Evolutionary conservation across 2,329 filamentous ascomycete genomes (phyloP).

Genomic region (Fusarium brachygibbosum): DNA sequence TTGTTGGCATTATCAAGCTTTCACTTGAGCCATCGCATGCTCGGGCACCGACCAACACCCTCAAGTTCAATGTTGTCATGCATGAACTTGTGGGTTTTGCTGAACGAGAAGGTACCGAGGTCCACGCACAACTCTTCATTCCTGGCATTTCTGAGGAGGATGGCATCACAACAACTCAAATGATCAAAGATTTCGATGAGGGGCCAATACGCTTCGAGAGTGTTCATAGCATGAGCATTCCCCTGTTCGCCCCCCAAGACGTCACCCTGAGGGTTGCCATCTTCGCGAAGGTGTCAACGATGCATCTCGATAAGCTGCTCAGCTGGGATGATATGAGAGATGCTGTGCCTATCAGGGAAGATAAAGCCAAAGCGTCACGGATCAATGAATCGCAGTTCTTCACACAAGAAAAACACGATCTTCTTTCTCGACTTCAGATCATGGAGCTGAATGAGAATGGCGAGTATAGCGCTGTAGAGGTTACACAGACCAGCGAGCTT

Average conservation of each 20-base stretch:
- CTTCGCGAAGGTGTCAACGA: conserved; percentile 89
- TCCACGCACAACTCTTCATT: conserved; percentile 97
- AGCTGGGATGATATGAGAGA: conserved; percentile 99
- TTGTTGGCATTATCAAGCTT: conserved; percentile 89
- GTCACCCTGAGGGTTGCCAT: conserved; percentile 87
- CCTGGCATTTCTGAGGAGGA: conserved; percentile 90
- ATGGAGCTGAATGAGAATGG: conserved; percentile 93
- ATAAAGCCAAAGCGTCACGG: conserved; percentile 70
- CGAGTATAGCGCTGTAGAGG: conserved; percentile 92
- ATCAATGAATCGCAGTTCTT: conserved; percentile 94
- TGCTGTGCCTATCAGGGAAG: conserved; percentile 68
- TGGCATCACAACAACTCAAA: conserved; percentile 93
- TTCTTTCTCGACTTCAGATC: conserved; percentile 89
- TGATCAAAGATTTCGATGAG: conserved; percentile 95
- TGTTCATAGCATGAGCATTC: conserved; percentile 97
- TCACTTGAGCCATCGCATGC: conserved; percentile 94
- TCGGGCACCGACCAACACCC: conserved; percentile 87
- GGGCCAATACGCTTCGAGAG: conserved; percentile 94
- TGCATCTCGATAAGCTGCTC: conserved; percentile 96
- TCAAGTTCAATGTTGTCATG: conserved; percentile 99
- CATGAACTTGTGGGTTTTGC: conserved; percentile 95
- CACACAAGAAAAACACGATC: conserved; percentile 91
- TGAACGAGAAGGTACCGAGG: conserved; percentile 93
- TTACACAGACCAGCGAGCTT: conserved; percentile 84
- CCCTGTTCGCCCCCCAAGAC: conserved; percentile 77